These are phyloP conservation scores for Punica granatum DNA, from an alignment of 345 rosid genomes.

Conservation along the genomic window DNA sequence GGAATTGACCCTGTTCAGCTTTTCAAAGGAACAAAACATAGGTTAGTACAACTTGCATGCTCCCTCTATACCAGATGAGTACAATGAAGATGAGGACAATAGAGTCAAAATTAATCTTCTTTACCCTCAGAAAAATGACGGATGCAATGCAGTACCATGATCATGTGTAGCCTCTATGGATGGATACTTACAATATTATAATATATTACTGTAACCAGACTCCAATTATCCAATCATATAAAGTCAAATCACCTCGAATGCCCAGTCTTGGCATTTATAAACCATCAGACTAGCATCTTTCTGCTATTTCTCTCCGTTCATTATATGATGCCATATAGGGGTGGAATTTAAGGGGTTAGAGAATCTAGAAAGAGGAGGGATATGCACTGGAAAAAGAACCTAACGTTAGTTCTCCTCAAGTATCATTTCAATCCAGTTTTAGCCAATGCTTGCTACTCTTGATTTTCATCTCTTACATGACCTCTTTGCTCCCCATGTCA, in stretches of 20 bases:
- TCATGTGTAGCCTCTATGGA: not conserved
- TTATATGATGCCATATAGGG: no score
- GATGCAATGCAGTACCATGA: not conserved
- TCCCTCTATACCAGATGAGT: not conserved
- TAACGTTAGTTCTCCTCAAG: no score
- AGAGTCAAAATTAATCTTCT: not conserved
- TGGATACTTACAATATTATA: no score
- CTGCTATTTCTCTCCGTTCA: not conserved
- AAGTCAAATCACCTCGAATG: not conserved
- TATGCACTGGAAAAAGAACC: no score
- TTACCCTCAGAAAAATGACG: not conserved
- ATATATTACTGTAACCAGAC: not conserved
- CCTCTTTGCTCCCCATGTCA: no score
- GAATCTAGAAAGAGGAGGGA: no score
- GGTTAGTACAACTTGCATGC: not conserved
- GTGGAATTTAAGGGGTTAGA: not conserved
- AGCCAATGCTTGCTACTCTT: no score
- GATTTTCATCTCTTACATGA: no score
- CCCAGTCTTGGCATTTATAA: not conserved
- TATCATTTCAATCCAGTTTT: no score
- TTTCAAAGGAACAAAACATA: constrained; percentile 14
- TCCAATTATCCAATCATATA: not conserved
- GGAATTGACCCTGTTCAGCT: constrained; percentile 44
- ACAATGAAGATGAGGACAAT: not conserved
- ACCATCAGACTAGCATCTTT: not conserved